Percentiles rank a stretch among this genome's conserved stretches.
phyloP scores from a whole-genome alignment of 805 yeast genomes.

The Suhomyces sp. region DNA sequence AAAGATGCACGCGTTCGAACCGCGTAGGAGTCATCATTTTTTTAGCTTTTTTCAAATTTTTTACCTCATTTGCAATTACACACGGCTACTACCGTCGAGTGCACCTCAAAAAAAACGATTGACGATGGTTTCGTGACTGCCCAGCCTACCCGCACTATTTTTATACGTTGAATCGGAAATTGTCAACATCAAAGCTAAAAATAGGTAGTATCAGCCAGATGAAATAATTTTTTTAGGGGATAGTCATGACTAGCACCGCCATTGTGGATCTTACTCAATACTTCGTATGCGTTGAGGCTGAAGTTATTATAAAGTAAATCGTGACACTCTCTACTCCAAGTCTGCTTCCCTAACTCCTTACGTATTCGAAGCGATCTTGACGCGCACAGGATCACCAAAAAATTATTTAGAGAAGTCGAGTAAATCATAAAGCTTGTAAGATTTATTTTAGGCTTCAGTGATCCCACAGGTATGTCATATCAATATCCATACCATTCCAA shows the following conservation, averaged over 20 bases:
- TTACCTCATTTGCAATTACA: background rate
- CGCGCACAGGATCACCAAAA: background rate
- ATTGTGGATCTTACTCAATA: background rate
- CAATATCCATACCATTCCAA: conserved; percentile 1
- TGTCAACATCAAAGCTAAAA: background rate
- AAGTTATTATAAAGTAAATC: background rate
- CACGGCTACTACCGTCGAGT: background rate
- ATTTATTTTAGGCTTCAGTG: background rate
- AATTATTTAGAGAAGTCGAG: background rate
- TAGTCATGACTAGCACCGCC: background rate
- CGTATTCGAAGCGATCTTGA: background rate
- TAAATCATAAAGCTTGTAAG: background rate
- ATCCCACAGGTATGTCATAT: background rate
- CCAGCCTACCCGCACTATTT: background rate
- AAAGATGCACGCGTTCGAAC: conserved; percentile 9
- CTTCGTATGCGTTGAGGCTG: background rate
- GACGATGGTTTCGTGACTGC: background rate
- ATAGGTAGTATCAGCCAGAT: background rate
- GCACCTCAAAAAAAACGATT: background rate
- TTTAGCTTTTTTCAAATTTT: background rate
- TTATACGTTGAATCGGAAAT: background rate
- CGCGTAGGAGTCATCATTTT: conserved; percentile 3
- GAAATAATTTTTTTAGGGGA: background rate
- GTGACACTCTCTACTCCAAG: background rate
- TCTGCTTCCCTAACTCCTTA: background rate